Base-by-base conservation (phyloP, 2,329 filamentous ascomycete genomes). In the Ophiostoma sp. region DNA sequence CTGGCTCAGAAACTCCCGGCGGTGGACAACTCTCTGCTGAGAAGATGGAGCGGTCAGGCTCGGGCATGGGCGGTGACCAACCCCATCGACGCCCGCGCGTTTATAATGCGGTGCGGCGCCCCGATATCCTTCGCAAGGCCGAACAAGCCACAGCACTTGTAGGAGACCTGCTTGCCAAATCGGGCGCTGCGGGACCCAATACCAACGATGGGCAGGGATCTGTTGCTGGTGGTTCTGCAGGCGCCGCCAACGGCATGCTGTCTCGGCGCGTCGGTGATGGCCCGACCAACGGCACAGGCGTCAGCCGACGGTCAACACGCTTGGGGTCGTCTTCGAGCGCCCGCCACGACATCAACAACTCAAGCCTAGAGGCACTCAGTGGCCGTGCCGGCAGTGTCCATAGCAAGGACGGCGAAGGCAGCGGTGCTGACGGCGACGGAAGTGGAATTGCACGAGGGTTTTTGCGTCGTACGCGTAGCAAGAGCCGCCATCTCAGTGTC, bases 121-220 rank as follows among this genome's bases (percentile, higher is more conserved):
- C 84, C 0, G 86, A 89, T 68, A 79, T 89, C 42, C 78, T 89
- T 2, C 84, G 85, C 45, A 86, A 85, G 73, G 86, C 87, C 0
- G 87, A 89, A 70, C 83, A 86, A 70, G 84, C 84, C 4, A 82
- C 87, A 4, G 72, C 81, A 16, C 81, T 82, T 3, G 79, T 81
- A 0, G 75, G 82, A 44, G 85, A 87, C 65, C 80, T 81, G 0
- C 76, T 79, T 4, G 78, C 81, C 7, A 84, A 82, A 70, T 18
- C 65, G 5, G 68, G 41, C 6, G 41, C 18, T 38, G 47, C 44
- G 5, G 65, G 14, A 16, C 16, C 38, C 44, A 74, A 78, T n/a
- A 69, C 72, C 5, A 68, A 55, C 63, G 64, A 55, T 18, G 44
- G 69, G 55, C 42, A 69, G 8, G 49, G 65, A 18, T 7, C 44